Evolutionary conservation across 257 asterid species (phyloP).

Genomic region (Penstemon newberryi): DNA sequence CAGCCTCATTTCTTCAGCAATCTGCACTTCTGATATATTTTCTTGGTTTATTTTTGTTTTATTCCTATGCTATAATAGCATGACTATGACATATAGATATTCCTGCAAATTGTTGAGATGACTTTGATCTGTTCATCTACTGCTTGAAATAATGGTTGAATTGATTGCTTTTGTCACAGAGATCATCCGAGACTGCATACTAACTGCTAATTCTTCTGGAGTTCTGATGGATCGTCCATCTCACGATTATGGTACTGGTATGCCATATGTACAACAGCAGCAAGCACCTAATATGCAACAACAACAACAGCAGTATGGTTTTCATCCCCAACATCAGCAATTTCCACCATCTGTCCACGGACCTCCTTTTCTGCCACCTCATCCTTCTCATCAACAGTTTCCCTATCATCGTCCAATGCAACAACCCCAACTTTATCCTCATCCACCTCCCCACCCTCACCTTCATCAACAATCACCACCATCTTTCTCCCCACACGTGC

Average conservation of each 20-base stretch:
- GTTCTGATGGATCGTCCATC: constrained; percentile 78
- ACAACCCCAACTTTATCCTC: constrained; percentile 69
- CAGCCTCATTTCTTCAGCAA: too few relatives aligned
- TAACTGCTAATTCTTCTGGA: constrained; percentile 11
- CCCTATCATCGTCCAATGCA: constrained; percentile 81
- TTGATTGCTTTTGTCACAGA: constrained; percentile 9
- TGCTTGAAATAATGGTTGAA: constrained; percentile 1
- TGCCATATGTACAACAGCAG: constrained; percentile 82
- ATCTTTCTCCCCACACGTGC: constrained; percentile 70
- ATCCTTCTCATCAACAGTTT: constrained; percentile 81
- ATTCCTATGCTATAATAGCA: neutral
- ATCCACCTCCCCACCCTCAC: constrained; percentile 72
- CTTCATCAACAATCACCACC: constrained; percentile 74
- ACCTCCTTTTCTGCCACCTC: constrained; percentile 80
- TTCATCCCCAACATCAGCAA: constrained; percentile 88
- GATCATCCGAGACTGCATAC: constrained; percentile 17
- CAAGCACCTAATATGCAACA: constrained; percentile 53
- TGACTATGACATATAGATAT: neutral
- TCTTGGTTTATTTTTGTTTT: constrained; percentile 10
- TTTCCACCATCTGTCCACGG: constrained; percentile 79
- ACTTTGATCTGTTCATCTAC: constrained; percentile 4
- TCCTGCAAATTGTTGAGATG: neutral
- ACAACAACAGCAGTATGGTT: constrained; percentile 73
- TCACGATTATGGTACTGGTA: constrained; percentile 78
- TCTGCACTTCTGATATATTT: too few relatives aligned